phyloP scores from a whole-genome alignment of 2,329 filamentous ascomycete genomes.

The Pseudogymnoascus sp. region DNA sequence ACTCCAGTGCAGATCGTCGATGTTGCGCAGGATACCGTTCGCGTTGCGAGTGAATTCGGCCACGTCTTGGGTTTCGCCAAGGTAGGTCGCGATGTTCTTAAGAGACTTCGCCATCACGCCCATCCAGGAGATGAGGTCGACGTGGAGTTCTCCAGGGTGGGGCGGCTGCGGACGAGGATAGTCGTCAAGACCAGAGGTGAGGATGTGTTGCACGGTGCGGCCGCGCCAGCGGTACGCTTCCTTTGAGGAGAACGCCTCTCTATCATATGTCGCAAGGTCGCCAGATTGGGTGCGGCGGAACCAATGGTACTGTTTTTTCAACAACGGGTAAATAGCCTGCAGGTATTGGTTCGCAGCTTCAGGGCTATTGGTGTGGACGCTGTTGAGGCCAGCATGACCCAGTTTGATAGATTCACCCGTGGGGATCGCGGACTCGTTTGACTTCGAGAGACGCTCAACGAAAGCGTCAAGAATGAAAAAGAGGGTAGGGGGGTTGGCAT shows the following conservation, averaged over 20 bases:
- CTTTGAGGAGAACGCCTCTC: conserved; percentile 77
- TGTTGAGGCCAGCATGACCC: conserved; percentile 45
- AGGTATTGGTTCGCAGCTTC: conserved; percentile 66
- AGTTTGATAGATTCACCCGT: conserved; percentile 38
- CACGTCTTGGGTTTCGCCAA: conserved; percentile 72
- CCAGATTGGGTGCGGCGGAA: conserved; percentile 88
- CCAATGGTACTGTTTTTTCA: conserved; percentile 89
- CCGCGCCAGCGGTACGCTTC: conserved; percentile 96
- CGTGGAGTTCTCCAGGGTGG: conserved; percentile 90
- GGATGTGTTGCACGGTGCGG: conserved; percentile 74
- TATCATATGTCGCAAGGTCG: conserved; percentile 85
- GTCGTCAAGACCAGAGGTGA: conserved; percentile 92
- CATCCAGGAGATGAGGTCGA: conserved; percentile 93
- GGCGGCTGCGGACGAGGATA: conserved; percentile 91
- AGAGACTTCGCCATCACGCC: conserved; percentile 93
- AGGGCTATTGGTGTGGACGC: conserved; percentile 59
- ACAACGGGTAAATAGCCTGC: conserved; percentile 71
- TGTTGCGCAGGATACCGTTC: conserved; percentile 72
- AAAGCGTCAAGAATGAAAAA: conserved; percentile 84
- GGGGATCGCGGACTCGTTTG: conserved; percentile 40
- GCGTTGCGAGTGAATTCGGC: conserved; percentile 64
- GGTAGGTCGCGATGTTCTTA: conserved; percentile 65
- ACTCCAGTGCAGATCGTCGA: conserved; percentile 91
- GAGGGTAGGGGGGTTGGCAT: conserved; percentile 91
- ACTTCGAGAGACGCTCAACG: conserved; percentile 63